Evolutionary conservation across 1,284 basidiomycete species (phyloP).

Genomic region (Tetrapyrgos nigripes): DNA sequence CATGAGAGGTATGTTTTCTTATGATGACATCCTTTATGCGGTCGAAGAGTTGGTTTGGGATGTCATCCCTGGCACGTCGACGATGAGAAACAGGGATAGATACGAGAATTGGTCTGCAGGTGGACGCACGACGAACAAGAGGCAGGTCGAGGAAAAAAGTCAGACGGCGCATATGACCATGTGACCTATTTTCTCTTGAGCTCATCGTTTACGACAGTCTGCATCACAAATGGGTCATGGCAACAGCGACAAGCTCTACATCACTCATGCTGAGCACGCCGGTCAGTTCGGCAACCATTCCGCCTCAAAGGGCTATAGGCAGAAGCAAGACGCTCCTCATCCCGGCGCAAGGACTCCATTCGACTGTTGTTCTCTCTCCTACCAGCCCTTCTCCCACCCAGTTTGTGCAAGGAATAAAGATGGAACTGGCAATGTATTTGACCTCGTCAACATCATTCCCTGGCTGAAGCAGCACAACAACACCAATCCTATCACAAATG

Average conservation of each 20-base stretch:
- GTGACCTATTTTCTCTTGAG: background rate
- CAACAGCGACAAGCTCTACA: slow-evolving; percentile 85
- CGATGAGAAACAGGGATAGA: background rate
- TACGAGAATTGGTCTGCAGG: too few species aligned
- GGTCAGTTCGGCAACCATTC: slow-evolving; percentile 81
- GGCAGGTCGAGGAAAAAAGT: slow-evolving; percentile 38
- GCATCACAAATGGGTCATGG: slow-evolving; percentile 93
- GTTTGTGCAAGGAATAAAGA: slow-evolving; percentile 86
- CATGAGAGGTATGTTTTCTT: slow-evolving; percentile 7
- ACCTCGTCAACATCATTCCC: slow-evolving; percentile 80
- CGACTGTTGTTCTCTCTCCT: slow-evolving; percentile 92
- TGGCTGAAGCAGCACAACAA: slow-evolving; percentile 91
- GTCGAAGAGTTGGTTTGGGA: background rate
- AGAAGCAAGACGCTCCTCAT: slow-evolving; percentile 72
- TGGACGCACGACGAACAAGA: background rate
- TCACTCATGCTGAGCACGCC: slow-evolving; percentile 85
- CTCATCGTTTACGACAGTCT: too few species aligned
- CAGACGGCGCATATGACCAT: background rate
- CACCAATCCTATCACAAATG: slow-evolving; percentile 87
- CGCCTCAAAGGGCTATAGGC: slow-evolving; percentile 74
- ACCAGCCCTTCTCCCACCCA: slow-evolving; percentile 90
- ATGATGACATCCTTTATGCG: slow-evolving; percentile 12
- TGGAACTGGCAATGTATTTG: slow-evolving; percentile 76
- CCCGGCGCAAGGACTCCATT: slow-evolving; percentile 76
- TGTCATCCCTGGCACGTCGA: background rate